phyloP scores from a whole-genome alignment of 2,329 filamentous ascomycete genomes.

The Claviceps paspali region DNA sequence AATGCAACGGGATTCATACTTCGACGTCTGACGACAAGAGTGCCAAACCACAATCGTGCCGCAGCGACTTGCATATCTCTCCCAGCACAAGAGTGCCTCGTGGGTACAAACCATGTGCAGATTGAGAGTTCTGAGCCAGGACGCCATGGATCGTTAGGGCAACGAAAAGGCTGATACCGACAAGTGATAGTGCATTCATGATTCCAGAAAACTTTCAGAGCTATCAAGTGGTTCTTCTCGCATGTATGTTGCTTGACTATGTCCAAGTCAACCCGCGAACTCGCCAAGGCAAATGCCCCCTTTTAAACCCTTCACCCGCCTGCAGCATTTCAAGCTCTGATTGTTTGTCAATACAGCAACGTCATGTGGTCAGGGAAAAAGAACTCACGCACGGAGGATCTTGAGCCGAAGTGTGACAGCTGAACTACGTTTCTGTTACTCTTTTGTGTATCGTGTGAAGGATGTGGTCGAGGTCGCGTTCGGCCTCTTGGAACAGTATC shows the following conservation, averaged over 20 bases:
- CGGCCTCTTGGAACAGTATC: background rate
- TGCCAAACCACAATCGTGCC: conserved; percentile 2
- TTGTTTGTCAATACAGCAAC: background rate
- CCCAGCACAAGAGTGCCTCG: conserved; percentile 4
- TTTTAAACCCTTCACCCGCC: background rate
- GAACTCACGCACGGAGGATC: background rate
- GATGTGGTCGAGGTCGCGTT: background rate
- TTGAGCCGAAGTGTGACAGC: conserved; percentile 1
- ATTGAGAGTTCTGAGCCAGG: background rate
- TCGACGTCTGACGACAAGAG: conserved; percentile 3
- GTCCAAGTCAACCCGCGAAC: background rate
- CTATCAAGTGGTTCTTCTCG: background rate
- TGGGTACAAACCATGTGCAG: background rate
- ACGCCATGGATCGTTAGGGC: background rate
- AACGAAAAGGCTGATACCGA: background rate
- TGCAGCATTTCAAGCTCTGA: background rate
- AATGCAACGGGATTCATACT: background rate
- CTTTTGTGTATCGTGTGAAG: background rate
- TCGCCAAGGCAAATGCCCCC: background rate
- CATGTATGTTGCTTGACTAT: too few relatives aligned
- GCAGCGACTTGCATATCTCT: conserved; percentile 5
- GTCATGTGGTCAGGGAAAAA: background rate
- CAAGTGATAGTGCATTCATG: background rate
- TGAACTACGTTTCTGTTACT: background rate
- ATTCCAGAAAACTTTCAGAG: background rate